Percentiles rank a stretch among this genome's conserved stretches.
Conservation (phyloP, 2,329 filamentous ascomycete species). For the Stylonectria norvegica region DNA sequence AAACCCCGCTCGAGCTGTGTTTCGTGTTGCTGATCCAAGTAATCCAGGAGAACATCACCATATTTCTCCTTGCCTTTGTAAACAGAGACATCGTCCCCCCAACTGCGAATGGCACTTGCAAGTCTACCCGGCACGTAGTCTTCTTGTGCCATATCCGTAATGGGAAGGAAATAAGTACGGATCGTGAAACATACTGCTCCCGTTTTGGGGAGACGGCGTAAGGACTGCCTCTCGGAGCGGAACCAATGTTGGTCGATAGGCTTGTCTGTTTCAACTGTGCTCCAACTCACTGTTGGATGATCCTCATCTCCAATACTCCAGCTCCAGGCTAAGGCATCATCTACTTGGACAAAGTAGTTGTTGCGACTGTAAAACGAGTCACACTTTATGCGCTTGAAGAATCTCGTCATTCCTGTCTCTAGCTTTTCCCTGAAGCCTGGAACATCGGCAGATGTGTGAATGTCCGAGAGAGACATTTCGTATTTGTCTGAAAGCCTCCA, state of each 20-base stretch:
- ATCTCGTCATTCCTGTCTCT: constrained; percentile 75
- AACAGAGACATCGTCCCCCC: constrained; percentile 70
- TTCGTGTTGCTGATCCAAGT: constrained; percentile 68
- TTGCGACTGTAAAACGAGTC: constrained; percentile 64
- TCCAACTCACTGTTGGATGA: constrained; percentile 62
- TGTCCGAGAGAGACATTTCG: constrained; percentile 73
- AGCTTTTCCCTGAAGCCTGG: constrained; percentile 69
- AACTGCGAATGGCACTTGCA: constrained; percentile 75
- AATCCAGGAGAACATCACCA: constrained; percentile 69
- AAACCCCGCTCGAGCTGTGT: constrained; percentile 69
- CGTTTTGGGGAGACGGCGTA: constrained; percentile 58
- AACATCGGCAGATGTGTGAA: constrained; percentile 75
- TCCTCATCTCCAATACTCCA: constrained; percentile 74
- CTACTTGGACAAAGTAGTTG: constrained; percentile 87
- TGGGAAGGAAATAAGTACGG: constrained; percentile 72
- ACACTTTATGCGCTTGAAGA: constrained; percentile 69
- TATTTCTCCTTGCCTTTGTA: constrained; percentile 81
- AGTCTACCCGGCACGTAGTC: constrained; percentile 74
- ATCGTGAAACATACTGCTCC: constrained; percentile 70
- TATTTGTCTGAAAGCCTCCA: constrained; percentile 80
- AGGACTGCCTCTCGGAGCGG: constrained; percentile 69
- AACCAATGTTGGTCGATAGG: constrained; percentile 73
- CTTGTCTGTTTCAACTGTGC: constrained; percentile 69
- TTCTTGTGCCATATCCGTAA: constrained; percentile 65
- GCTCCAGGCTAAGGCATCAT: constrained; percentile 74